A percentile compares a stretch with the other conserved stretches of the same genome.
Evolutionary conservation across 805 yeast genomes (phyloP).

Genomic region (Candida patagonica): DNA sequence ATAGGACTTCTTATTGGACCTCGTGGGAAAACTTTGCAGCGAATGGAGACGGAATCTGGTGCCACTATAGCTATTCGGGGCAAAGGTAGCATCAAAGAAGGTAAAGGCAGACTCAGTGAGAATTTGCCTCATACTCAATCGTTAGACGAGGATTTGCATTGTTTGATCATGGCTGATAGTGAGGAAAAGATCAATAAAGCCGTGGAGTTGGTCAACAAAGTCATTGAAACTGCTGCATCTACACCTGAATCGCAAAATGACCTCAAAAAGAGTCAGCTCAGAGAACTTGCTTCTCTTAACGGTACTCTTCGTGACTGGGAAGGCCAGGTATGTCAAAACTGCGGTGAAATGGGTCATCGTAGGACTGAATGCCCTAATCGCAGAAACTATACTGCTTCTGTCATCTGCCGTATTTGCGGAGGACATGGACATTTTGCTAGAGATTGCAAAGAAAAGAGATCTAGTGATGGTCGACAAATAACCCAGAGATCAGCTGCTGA

Average conservation of each 20-base stretch:
- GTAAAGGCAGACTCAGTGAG: conserved; percentile 45
- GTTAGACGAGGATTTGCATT: conserved; percentile 79
- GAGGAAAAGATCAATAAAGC: conserved; percentile 73
- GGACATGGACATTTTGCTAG: conserved; percentile 77
- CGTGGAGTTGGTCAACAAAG: conserved; percentile 57
- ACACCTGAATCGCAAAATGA: conserved; percentile 94
- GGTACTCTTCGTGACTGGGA: conserved; percentile 74
- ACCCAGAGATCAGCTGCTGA: conserved; percentile 29
- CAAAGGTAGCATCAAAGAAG: conserved; percentile 91
- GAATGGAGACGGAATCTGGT: conserved; percentile 75
- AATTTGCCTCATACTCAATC: conserved; percentile 38
- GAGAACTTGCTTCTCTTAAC: conserved; percentile 86
- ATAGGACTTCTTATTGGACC: conserved; percentile 91
- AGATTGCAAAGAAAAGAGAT: conserved; percentile 54
- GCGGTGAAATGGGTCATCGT: conserved; percentile 61
- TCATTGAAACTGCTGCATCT: conserved; percentile 73
- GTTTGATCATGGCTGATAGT: conserved; percentile 73
- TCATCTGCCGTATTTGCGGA: conserved; percentile 75
- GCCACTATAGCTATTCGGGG: conserved; percentile 90
- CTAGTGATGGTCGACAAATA: conserved; percentile 6
- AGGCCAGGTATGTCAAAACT: conserved; percentile 55
- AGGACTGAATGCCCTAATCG: conserved; percentile 53
- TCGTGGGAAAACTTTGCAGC: conserved; percentile 81
- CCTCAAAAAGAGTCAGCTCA: conserved; percentile 77
- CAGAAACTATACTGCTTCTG: conserved; percentile 40